Percentiles rank a stretch among this genome's conserved stretches.
phyloP scores from a whole-genome alignment of 163 green algal genomes.

The Chlamydomonas reinhardtii region DNA sequence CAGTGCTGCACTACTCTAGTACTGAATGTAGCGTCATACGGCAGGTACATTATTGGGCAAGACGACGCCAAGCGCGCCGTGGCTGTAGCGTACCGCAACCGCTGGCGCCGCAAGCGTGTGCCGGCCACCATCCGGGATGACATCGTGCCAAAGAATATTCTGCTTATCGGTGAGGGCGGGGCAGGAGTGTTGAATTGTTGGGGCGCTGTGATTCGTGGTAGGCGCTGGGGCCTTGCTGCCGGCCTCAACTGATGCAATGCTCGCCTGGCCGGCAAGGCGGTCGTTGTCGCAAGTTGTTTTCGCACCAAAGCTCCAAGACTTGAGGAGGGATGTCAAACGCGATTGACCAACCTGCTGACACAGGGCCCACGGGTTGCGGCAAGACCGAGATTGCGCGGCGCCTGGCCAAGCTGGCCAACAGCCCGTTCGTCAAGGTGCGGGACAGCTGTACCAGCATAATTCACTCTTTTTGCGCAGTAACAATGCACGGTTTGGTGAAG shows the following conservation, averaged over 20 bases:
- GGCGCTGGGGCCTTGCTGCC: no score
- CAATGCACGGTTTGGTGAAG: no score
- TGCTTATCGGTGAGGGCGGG: slow-evolving; percentile 78
- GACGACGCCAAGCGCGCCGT: slow-evolving; percentile 93
- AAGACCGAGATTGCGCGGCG: slow-evolving; percentile 98
- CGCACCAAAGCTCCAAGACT: no score
- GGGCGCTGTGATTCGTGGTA: no score
- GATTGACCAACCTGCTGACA: neutral
- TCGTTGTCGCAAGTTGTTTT: no score
- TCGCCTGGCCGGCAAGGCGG: no score
- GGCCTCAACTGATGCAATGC: no score
- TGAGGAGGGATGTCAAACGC: no score
- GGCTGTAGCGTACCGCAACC: slow-evolving; percentile 93
- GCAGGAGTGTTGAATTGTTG: neutral
- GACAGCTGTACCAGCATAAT: no score
- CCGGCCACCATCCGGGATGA: slow-evolving; percentile 72
- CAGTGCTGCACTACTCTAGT: no score
- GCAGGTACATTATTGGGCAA: slow-evolving; percentile 60
- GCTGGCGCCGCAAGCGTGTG: slow-evolving; percentile 93
- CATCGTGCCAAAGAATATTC: slow-evolving; percentile 98
- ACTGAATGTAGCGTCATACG: no score
- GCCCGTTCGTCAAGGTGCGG: slow-evolving; percentile 96
- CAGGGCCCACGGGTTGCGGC: slow-evolving; percentile 90
- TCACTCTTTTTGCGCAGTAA: no score
- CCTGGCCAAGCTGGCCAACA: slow-evolving; percentile 94